Percentiles rank a stretch among this genome's conserved stretches.
Conservation (phyloP, 768 basidiomycete species). For the Sporobolomyces pararoseus region DNA sequence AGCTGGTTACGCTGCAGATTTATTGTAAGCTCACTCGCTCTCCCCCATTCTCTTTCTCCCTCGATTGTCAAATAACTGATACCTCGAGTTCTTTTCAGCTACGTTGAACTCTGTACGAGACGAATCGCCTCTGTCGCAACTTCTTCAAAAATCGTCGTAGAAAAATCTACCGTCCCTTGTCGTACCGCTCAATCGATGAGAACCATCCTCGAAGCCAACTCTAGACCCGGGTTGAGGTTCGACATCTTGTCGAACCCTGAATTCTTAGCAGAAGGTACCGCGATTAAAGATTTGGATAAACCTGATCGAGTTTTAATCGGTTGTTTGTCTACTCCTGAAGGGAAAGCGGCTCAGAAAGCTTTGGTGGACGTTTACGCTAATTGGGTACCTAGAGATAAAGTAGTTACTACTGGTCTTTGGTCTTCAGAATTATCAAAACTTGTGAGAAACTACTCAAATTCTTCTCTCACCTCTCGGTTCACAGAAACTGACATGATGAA, state of each 20-base stretch:
- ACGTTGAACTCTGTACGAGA: constrained; percentile 93
- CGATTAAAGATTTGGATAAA: constrained; percentile 76
- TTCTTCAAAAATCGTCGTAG: constrained; percentile 94
- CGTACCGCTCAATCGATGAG: constrained; percentile 99
- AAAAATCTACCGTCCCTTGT: constrained; percentile 98
- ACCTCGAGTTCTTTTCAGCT: constrained; percentile 57
- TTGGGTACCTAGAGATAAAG: constrained; percentile 82
- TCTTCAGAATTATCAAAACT: constrained; percentile 97
- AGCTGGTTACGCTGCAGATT: constrained; percentile 95
- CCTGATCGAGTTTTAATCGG: constrained; percentile 98
- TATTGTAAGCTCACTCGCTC: constrained; percentile 65
- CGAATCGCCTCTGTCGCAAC: constrained; percentile 87
- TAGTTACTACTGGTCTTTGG: constrained; percentile 95
- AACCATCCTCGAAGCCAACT: constrained; percentile 97
- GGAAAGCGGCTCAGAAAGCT: constrained; percentile 70
- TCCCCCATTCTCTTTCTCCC: not conserved
- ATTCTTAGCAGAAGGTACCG: constrained; percentile 97
- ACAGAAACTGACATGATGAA: not conserved
- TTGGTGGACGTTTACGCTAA: constrained; percentile 82
- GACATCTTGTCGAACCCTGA: constrained; percentile 99
- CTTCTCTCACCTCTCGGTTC: not conserved
- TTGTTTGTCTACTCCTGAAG: constrained; percentile 83
- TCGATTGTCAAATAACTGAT: not conserved
- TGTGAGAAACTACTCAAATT: constrained; percentile 40
- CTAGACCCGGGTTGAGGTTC: constrained; percentile 81